Evolutionary conservation across 164 flowering plant species (phyloP), one percentile per base, ranked within the genome.

Genomic region (grape (Vitis vinifera)): DNA sequence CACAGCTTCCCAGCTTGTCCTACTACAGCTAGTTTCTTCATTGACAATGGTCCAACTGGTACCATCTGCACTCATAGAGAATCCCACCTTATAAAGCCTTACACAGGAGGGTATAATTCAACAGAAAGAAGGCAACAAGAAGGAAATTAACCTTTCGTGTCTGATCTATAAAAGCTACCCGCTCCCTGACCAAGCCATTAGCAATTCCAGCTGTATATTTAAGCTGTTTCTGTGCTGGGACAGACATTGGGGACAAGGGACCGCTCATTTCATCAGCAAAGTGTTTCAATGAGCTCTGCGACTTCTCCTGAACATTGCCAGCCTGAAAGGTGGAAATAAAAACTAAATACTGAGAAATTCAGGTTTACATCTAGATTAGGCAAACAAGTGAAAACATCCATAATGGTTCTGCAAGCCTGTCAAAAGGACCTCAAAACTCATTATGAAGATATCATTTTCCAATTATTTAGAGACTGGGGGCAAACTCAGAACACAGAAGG

Each of bases 1-100:
- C 98, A 90, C 44, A 95, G 83, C 76, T 91, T 95, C 62, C 99
- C 97, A 62, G 86, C 84, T 69, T 93, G 97, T 60, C 96, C 91
- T 9, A 70, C 84, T n/a, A 77, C 82, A 53, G 88, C 81, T 67
- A 88, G 55, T 72, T 89, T 93, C 77, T 83, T 95, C 87, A 81
- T 84, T 55, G 98, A 81, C 68, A 93, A 71, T 65, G 89, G 96
- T 30, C 91, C 89, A 37, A 86, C 64, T n/a, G 96, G 94, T 63
- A 92, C 81, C 95, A 89, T 87, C 99, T 95, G 93, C 72, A 76
- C 16, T 19, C 60, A 44, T 23, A 73, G 10, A 10, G 47, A 75
- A 73, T 17, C 9, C n/a, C 7, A 55, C 15, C 62, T 75, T 50
- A 30, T 62, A 9, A 19, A 51, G 66, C 62, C 17, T 55, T 62